Percentiles rank a stretch among this genome's conserved stretches.
phyloP scores from a whole-genome alignment of 2,329 filamentous ascomycete species.

The Huntiella abstrusa region DNA sequence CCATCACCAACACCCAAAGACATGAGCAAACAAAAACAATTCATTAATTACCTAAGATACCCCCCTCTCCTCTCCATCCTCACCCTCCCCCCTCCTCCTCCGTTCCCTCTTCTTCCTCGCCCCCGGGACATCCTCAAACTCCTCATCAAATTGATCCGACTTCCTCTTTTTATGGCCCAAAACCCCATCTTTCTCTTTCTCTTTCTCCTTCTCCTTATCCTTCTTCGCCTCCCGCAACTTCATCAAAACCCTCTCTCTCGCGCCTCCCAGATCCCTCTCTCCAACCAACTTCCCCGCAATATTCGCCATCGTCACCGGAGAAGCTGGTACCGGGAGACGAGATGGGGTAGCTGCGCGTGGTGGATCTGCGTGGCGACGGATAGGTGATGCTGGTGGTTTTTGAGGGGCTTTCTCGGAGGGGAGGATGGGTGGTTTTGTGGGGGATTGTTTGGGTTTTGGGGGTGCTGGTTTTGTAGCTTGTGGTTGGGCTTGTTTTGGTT shows the following conservation, averaged over 20 bases:
- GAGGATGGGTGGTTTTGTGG: not conserved
- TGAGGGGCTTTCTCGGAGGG: not conserved
- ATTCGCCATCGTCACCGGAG: no score
- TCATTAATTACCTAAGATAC: no score
- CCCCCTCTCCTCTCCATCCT: slow-evolving; percentile 39
- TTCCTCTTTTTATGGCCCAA: slow-evolving; percentile 12
- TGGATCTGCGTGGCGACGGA: no score
- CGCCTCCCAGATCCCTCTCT: no score
- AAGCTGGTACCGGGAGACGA: no score
- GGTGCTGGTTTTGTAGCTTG: not conserved
- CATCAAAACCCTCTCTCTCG: no score
- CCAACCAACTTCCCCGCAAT: no score
- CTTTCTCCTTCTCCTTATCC: slow-evolving; percentile 21
- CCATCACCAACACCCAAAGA: no score
- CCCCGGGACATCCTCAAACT: slow-evolving; percentile 11
- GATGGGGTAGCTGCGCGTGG: no score
- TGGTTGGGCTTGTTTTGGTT: slow-evolving; percentile 5
- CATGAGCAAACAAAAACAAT: no score
- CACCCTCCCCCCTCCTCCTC: slow-evolving; percentile 35
- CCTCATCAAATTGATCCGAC: slow-evolving; percentile 9
- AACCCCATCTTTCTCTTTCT: slow-evolving; percentile 14
- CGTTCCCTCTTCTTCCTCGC: slow-evolving; percentile 32
- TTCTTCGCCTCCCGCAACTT: slow-evolving; percentile 8
- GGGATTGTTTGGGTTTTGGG: not conserved
- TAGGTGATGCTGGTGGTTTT: no score